Evolutionary conservation across 1,139 yeast species (phyloP).

Genomic region (Candida pseudoviswanathii): DNA sequence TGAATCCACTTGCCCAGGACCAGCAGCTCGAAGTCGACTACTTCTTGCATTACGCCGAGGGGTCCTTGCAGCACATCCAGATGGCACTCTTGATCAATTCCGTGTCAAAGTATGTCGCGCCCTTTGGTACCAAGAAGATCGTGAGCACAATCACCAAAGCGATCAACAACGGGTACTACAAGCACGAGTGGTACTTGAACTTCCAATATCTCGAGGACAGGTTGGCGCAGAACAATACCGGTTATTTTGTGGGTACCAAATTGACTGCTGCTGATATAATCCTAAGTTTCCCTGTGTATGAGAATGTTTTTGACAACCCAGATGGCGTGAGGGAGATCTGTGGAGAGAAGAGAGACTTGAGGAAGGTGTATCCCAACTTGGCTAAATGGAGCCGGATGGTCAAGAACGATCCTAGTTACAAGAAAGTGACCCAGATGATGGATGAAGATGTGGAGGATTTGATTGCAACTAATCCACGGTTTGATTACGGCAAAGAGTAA

Average conservation of each 20-base stretch:
- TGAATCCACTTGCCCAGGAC: constrained; percentile 33
- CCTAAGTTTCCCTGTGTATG: constrained; percentile 47
- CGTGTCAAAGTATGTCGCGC: constrained; percentile 43
- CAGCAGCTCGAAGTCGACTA: constrained; percentile 48
- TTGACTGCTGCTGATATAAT: constrained; percentile 64
- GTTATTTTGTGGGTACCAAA: constrained; percentile 56
- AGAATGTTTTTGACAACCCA: constrained; percentile 45
- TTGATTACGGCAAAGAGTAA: constrained; percentile 14
- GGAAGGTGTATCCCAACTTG: constrained; percentile 30
- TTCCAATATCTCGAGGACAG: constrained; percentile 45
- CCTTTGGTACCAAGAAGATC: constrained; percentile 47
- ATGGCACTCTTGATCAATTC: constrained; percentile 45
- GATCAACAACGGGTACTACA: constrained; percentile 45
- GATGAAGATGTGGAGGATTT: constrained; percentile 27
- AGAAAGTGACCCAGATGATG: constrained; percentile 32
- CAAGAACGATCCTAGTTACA: constrained; percentile 30
- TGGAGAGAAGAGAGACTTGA: constrained; percentile 35
- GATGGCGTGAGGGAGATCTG: constrained; percentile 37
- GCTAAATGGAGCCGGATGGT: constrained; percentile 44
- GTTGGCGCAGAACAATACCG: constrained; percentile 41
- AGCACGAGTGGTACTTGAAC: constrained; percentile 43
- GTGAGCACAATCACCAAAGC: constrained; percentile 43
- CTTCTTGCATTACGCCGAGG: constrained; percentile 58
- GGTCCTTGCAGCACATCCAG: constrained; percentile 51
- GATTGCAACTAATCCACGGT: constrained; percentile 16